These are phyloP conservation scores for Aspergillus sp. DNA, from an alignment of 2,329 filamentous ascomycete genomes.

Conservation along the genomic window DNA sequence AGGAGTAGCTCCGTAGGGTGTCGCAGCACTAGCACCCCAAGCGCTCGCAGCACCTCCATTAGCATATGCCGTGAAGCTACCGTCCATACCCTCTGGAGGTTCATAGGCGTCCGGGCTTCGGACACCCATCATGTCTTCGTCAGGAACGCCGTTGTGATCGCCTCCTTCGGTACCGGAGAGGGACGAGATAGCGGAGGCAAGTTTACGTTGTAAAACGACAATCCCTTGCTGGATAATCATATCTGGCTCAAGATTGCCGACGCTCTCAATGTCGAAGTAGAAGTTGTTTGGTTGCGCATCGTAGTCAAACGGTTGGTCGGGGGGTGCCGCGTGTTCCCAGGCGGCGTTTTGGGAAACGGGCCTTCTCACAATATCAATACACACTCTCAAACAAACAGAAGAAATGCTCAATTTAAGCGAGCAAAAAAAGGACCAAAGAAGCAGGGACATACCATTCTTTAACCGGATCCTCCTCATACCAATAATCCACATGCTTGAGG, in stretches of 20 bases:
- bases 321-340: constrained; percentile 75
- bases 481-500: constrained; percentile 84
- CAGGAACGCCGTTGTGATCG: constrained; percentile 52
- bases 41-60: constrained; percentile 55
- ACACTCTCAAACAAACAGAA: neutral
- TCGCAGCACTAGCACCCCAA: constrained; percentile 64
- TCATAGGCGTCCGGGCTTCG: constrained; percentile 51
- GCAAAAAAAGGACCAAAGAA: neutral
- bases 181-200: constrained; percentile 73
- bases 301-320: constrained; percentile 87
- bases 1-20: constrained; percentile 54
- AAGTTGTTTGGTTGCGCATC: constrained; percentile 81
- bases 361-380: constrained; percentile 20
- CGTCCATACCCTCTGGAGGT: constrained; percentile 45
- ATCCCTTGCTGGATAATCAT: constrained; percentile 87
- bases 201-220: constrained; percentile 82
- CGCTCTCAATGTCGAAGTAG: constrained; percentile 91
- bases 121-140: constrained; percentile 50
- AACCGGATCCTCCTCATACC: constrained; percentile 83
- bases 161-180: constrained; percentile 55
- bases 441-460: constrained; percentile 71
- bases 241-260: constrained; percentile 85
- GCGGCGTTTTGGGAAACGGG: constrained; percentile 47
- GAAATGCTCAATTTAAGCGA: neutral
- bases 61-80: constrained; percentile 41